Percentiles rank a stretch among this genome's conserved stretches.
Conservation (phyloP, 106 monocot genomes). For the Posidonia australis region DNA sequence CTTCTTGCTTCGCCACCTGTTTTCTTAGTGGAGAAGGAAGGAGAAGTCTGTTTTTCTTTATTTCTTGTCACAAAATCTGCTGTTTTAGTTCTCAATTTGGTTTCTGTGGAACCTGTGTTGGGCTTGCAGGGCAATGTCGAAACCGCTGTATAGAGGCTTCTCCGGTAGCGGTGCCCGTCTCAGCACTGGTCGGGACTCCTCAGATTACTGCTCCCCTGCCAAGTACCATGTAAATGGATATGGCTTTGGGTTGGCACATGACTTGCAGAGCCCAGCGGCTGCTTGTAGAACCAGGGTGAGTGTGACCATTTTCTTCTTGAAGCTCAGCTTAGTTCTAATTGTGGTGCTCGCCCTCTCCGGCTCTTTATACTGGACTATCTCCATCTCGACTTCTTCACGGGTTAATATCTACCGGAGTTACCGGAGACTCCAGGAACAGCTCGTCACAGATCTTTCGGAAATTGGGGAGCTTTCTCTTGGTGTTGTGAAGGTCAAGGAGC, state of each 20-base stretch:
- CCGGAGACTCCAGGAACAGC: constrained; percentile 61
- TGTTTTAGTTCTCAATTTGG: neutral
- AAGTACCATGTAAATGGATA: constrained; percentile 39
- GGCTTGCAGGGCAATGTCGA: constrained; percentile 35
- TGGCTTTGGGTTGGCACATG: constrained; percentile 2
- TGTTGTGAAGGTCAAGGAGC: constrained; percentile 33
- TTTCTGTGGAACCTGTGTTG: neutral
- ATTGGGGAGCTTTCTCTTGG: constrained; percentile 58
- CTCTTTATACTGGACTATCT: constrained; percentile 65
- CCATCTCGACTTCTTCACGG: constrained; percentile 30
- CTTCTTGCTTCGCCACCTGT: neutral
- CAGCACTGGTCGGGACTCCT: constrained; percentile 17
- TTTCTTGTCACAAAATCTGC: neutral
- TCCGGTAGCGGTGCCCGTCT: constrained; percentile 23
- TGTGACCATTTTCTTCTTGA: constrained; percentile 24
- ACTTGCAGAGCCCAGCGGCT: constrained; percentile 13
- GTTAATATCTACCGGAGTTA: constrained; percentile 34
- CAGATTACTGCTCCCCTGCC: constrained; percentile 20
- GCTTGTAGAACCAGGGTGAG: constrained; percentile 12
- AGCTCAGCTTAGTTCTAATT: constrained; percentile 33
- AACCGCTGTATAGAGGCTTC: constrained; percentile 54
- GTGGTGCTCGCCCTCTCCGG: constrained; percentile 32
- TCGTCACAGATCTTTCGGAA: constrained; percentile 45
- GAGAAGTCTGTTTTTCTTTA: neutral
- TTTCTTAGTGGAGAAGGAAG: neutral